phyloP scores from a whole-genome alignment of 306 rosid genomes.

The Rosa multiflora region DNA sequence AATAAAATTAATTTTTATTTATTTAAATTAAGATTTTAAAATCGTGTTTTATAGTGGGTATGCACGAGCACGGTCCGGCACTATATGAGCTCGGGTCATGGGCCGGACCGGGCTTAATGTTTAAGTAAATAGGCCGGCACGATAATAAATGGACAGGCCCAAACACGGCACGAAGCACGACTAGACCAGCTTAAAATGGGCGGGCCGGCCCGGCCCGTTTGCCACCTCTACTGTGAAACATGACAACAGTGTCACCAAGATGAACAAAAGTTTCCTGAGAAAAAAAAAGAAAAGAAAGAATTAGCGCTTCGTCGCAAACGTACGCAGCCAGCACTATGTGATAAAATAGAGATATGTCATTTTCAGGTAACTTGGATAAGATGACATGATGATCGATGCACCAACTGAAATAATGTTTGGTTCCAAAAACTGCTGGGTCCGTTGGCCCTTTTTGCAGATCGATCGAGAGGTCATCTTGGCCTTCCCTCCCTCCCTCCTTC shows the following conservation, averaged over 20 bases:
- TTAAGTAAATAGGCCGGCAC: too few relatives aligned
- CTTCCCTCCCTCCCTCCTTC: conserved; percentile 1
- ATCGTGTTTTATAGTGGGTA: too few relatives aligned
- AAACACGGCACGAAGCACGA: too few relatives aligned
- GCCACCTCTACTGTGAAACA: too few relatives aligned
- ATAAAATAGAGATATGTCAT: neutral
- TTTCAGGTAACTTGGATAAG: conserved; percentile 25
- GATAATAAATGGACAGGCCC: too few relatives aligned
- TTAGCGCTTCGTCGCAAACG: conserved; percentile 20
- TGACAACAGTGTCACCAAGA: neutral
- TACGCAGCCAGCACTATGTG: conserved; percentile 7
- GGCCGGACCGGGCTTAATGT: too few relatives aligned
- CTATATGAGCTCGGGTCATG: too few relatives aligned
- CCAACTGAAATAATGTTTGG: conserved; percentile 19
- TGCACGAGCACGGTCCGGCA: too few relatives aligned
- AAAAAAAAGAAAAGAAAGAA: neutral
- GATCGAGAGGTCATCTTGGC: conserved; percentile 15
- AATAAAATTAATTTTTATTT: too few relatives aligned
- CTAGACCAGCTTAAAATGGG: too few relatives aligned
- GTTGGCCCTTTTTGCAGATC: neutral
- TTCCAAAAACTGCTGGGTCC: conserved; percentile 21
- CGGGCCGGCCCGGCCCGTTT: too few relatives aligned
- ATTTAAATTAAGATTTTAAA: too few relatives aligned
- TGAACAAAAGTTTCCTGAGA: neutral
- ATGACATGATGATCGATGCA: conserved; percentile 15